phyloP scores from a whole-genome alignment of 495 filamentous ascomycete species.

The Xylaria intraflava region DNA sequence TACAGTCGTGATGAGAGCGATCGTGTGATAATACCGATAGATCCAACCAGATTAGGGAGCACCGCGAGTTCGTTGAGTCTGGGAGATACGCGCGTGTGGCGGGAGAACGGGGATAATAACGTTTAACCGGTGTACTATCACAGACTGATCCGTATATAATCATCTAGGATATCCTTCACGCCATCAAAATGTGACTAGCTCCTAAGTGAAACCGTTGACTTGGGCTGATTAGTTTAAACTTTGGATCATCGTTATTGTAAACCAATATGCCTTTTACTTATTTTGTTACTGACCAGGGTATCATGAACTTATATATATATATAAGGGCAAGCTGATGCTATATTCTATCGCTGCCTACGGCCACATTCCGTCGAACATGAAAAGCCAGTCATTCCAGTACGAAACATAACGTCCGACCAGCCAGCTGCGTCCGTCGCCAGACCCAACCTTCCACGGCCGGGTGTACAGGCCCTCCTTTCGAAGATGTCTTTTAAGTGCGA shows the following conservation, averaged over 20 bases:
- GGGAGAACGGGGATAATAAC: constrained; percentile 34
- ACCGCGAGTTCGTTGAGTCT: constrained; percentile 44
- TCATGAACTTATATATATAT: background rate
- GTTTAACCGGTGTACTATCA: constrained; percentile 16
- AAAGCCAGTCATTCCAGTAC: constrained; percentile 43
- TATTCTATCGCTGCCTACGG: constrained; percentile 15
- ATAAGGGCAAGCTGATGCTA: background rate
- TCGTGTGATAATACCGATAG: constrained; percentile 2
- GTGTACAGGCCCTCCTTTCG: constrained; percentile 32
- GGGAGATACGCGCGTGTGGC: constrained; percentile 52
- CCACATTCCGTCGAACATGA: constrained; percentile 44
- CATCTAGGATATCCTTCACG: constrained; percentile 5
- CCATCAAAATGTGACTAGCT: background rate
- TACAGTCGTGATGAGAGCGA: constrained; percentile 3
- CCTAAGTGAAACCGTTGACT: background rate
- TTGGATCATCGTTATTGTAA: background rate
- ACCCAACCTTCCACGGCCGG: constrained; percentile 35
- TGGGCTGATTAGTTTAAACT: background rate
- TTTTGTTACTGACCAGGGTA: background rate
- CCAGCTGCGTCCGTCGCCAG: constrained; percentile 37
- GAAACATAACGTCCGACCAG: constrained; percentile 32
- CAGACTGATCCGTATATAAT: constrained; percentile 9
- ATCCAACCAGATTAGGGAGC: constrained; percentile 14
- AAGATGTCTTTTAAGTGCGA: constrained; percentile 37
- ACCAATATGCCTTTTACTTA: background rate